phyloP scores from a whole-genome alignment of 1,284 basidiomycete genomes.

The Pisolithus thermaeus region DNA sequence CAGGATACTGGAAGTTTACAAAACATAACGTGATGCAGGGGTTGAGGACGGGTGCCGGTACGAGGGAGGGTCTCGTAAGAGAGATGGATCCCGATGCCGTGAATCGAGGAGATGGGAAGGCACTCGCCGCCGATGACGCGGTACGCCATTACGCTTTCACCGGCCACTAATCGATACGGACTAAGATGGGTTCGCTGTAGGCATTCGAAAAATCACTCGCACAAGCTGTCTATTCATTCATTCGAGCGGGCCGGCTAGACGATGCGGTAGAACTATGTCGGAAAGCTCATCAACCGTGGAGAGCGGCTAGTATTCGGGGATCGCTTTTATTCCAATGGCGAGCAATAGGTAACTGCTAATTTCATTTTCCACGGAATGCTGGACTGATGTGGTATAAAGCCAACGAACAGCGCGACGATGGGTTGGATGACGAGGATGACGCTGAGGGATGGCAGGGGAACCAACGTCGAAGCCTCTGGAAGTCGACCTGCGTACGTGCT shows the following conservation, averaged over 20 bases:
- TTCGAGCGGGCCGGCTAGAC: constrained; percentile 77
- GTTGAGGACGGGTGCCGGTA: constrained; percentile 44
- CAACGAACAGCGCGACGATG: constrained; percentile 45
- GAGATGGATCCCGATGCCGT: constrained; percentile 75
- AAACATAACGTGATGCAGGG: constrained; percentile 66
- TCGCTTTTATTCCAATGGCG: constrained; percentile 72
- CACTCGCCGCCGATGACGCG: constrained; percentile 66
- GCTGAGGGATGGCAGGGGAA: constrained; percentile 64
- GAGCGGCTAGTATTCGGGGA: constrained; percentile 81
- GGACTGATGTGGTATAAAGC: constrained; percentile 29
- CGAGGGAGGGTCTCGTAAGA: constrained; percentile 50
- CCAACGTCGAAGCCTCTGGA: constrained; percentile 75
- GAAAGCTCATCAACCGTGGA: constrained; percentile 86
- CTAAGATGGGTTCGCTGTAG: constrained; percentile 29
- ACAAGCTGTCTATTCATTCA: constrained; percentile 71
- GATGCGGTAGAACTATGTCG: constrained; percentile 81
- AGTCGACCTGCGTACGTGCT: constrained; percentile 72
- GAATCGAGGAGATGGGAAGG: constrained; percentile 45
- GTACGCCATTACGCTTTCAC: constrained; percentile 36
- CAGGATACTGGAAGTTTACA: constrained; percentile 81
- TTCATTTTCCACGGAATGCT: neutral
- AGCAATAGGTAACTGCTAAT: constrained; percentile 44
- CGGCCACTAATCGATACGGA: neutral
- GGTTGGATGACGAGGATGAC: constrained; percentile 46
- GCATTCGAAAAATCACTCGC: constrained; percentile 73